A percentile compares a stretch with the other conserved stretches of the same genome.
phyloP scores from a whole-genome alignment of 345 rosid species.

The Durio zibethinus region DNA sequence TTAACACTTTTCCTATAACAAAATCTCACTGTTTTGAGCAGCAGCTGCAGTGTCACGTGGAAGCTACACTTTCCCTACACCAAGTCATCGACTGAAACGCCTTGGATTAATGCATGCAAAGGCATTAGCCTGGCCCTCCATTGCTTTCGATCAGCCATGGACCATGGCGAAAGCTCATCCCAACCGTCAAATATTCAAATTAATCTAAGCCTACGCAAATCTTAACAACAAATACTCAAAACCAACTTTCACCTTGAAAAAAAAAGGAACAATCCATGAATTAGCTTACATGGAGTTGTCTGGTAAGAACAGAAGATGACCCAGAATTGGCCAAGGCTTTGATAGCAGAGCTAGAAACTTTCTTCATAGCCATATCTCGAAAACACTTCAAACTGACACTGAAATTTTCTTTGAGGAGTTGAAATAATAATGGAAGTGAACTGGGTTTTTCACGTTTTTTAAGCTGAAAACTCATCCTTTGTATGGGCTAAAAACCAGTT shows the following conservation, averaged over 20 bases:
- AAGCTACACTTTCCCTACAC: not conserved
- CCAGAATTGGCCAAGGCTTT: conserved; percentile 40
- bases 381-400: not conserved
- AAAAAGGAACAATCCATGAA: not conserved
- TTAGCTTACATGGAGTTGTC: conserved; percentile 62
- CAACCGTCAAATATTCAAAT: not conserved
- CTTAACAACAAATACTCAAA: too few relatives aligned
- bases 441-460: not conserved
- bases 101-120: not conserved
- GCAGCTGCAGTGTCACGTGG: not conserved
- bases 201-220: too few relatives aligned
- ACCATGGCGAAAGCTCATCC: not conserved
- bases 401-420: not conserved
- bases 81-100: not conserved
- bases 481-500: not conserved
- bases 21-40: not conserved
- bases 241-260: too few relatives aligned
- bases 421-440: not conserved
- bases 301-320: conserved; percentile 31
- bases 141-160: not conserved
- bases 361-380: conserved; percentile 53
- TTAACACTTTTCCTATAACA: too few relatives aligned
- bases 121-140: not conserved
- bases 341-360: conserved; percentile 47
- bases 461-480: not conserved